Conservation (phyloP, 1,139 yeast species). For the Pichia sp. region DNA sequence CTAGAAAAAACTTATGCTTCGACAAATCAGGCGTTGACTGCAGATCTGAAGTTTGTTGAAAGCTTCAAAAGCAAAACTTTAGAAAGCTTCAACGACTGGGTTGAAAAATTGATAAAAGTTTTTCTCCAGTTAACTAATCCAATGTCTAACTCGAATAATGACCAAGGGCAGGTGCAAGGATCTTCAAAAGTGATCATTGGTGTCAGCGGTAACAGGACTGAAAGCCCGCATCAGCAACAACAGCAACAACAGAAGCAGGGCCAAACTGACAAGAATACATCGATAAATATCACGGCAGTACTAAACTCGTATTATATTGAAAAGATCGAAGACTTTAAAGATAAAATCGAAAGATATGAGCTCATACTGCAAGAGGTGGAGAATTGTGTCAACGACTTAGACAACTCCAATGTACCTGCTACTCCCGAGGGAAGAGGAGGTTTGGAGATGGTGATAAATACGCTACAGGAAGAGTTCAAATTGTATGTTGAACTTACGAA, state of each 20-base stretch:
- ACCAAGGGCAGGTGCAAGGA: slow-evolving; percentile 23
- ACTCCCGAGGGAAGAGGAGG: slow-evolving; percentile 40
- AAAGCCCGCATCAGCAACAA: slow-evolving; percentile 19
- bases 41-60: slow-evolving; percentile 54
- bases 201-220: slow-evolving; percentile 29
- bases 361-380: slow-evolving; percentile 67
- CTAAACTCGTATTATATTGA: slow-evolving; percentile 51
- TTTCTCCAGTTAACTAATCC: slow-evolving; percentile 34
- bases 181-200: slow-evolving; percentile 28
- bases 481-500: slow-evolving; percentile 90
- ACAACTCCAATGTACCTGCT: slow-evolving; percentile 33
- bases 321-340: slow-evolving; percentile 47
- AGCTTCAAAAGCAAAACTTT: slow-evolving; percentile 36
- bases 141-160: slow-evolving; percentile 23
- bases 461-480: slow-evolving; percentile 76
- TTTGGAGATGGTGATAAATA: slow-evolving; percentile 53
- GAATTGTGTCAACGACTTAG: slow-evolving; percentile 68
- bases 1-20: slow-evolving; percentile 59
- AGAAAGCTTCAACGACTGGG: slow-evolving; percentile 35
- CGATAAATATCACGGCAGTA: slow-evolving; percentile 29
- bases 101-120: slow-evolving; percentile 33
- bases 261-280: slow-evolving; percentile 18
- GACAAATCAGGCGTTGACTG: slow-evolving; percentile 64
- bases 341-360: slow-evolving; percentile 65
- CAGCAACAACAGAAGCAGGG: slow-evolving; percentile 15